phyloP scores from a whole-genome alignment of 257 asterid genomes.

The Plectranthus barbatus region DNA sequence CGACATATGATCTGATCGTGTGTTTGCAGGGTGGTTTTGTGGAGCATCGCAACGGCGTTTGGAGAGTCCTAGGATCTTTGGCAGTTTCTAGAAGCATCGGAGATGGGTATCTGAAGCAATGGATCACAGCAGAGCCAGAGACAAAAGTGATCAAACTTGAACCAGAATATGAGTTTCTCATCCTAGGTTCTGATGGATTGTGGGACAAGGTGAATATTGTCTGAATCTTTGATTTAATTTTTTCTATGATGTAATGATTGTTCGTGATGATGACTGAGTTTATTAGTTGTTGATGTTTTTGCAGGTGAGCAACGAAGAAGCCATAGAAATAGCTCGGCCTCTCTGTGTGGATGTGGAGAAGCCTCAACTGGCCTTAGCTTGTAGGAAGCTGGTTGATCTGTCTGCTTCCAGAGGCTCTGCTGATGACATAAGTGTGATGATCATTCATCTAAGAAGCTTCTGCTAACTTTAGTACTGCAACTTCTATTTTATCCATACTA shows the following conservation, averaged over 20 bases:
- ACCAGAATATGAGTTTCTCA: conserved; percentile 55
- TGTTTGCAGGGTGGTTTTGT: conserved; percentile 67
- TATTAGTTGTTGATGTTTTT: conserved; percentile 1
- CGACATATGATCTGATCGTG: no score
- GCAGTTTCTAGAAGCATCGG: conserved; percentile 87
- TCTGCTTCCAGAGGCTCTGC: conserved; percentile 58
- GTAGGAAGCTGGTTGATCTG: conserved; percentile 62
- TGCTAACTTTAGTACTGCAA: conserved; percentile 8
- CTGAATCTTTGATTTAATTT: not conserved
- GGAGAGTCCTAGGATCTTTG: conserved; percentile 76
- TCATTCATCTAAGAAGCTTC: conserved; percentile 17
- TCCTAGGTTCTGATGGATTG: conserved; percentile 88
- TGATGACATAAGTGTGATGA: conserved; percentile 32
- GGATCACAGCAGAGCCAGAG: conserved; percentile 79
- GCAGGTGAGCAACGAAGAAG: conserved; percentile 82
- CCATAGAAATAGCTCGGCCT: conserved; percentile 51
- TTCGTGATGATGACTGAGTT: not conserved
- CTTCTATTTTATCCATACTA: no score
- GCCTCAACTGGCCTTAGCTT: conserved; percentile 44
- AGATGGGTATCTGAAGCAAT: conserved; percentile 70
- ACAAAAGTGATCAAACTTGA: conserved; percentile 36
- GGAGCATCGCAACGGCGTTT: conserved; percentile 51
- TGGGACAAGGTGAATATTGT: conserved; percentile 63
- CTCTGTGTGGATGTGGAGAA: conserved; percentile 24
- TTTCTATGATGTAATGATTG: not conserved